These are phyloP conservation scores for Fagopyrum esculentum DNA, from an alignment of 148 eudicot genomes.

Conservation along the genomic window DNA sequence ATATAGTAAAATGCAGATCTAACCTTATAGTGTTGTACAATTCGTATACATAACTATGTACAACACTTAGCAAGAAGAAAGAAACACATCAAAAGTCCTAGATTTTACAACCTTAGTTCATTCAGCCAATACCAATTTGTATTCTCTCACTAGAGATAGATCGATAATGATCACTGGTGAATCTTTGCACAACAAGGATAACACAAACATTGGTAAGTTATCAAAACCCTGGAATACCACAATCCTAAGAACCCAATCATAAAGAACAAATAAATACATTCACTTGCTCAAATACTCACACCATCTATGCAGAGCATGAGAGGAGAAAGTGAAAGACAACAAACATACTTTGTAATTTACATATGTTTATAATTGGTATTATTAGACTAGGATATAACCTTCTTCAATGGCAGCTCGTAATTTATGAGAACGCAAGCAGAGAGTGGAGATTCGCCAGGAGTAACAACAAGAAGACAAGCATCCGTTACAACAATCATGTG, in stretches of 20 bases:
- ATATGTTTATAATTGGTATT: background rate
- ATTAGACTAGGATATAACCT: slow-evolving; percentile 27
- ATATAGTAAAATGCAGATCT: background rate
- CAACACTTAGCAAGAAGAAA: background rate
- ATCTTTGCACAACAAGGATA: slow-evolving; percentile 1
- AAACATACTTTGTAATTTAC: background rate
- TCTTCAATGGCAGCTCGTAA: slow-evolving; percentile 79
- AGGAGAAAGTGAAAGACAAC: background rate
- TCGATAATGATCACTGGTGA: background rate
- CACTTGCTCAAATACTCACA: background rate
- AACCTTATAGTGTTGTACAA: background rate
- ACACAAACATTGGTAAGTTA: background rate
- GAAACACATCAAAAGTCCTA: background rate
- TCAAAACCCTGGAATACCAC: no score
- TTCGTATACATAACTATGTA: background rate
- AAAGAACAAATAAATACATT: background rate
- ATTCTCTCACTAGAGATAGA: background rate
- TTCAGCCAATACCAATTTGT: background rate
- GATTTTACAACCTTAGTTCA: background rate
- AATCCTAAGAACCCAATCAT: no score
- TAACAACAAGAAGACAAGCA: slow-evolving; percentile 74
- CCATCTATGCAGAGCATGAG: background rate
- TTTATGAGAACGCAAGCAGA: slow-evolving; percentile 69
- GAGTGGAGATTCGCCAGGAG: slow-evolving; percentile 62
- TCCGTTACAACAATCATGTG: slow-evolving; percentile 75